These are phyloP conservation scores for Ochetophila trinervis DNA, from an alignment of 306 rosid species.

Conservation along the genomic window DNA sequence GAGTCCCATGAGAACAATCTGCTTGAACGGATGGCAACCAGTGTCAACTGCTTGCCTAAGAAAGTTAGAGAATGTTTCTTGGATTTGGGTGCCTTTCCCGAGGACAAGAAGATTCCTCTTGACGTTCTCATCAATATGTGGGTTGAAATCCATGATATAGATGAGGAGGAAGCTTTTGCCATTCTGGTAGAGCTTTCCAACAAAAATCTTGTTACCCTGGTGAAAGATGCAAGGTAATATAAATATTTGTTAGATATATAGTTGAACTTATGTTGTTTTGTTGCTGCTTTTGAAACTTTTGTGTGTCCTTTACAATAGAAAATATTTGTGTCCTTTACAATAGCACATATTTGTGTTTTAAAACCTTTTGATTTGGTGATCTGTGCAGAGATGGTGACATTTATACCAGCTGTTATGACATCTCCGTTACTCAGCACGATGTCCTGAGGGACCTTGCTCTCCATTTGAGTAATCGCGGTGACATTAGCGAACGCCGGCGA, in stretches of 20 bases:
- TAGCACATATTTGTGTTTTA: neutral
- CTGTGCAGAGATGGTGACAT: slow-evolving; percentile 56
- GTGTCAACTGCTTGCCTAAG: slow-evolving; percentile 45
- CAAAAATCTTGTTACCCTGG: slow-evolving; percentile 77
- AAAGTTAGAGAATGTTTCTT: slow-evolving; percentile 74
- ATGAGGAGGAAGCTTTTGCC: slow-evolving; percentile 67
- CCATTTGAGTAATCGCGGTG: slow-evolving; percentile 45
- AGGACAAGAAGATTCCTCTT: slow-evolving; percentile 82
- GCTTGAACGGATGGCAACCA: slow-evolving; percentile 65
- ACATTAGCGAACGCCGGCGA: slow-evolving; percentile 44
- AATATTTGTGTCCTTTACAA: neutral
- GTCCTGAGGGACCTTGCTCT: slow-evolving; percentile 81
- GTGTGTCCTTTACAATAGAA: neutral
- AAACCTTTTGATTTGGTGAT: slow-evolving; percentile 20
- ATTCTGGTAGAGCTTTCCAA: slow-evolving; percentile 75
- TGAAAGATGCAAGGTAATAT: slow-evolving; percentile 61
- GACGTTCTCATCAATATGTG: slow-evolving; percentile 78
- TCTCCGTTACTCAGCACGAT: slow-evolving; percentile 82
- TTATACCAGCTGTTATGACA: slow-evolving; percentile 70
- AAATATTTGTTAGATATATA: no score
- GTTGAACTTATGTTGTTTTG: neutral
- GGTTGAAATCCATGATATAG: slow-evolving; percentile 75
- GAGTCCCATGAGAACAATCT: slow-evolving; percentile 66
- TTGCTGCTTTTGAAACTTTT: neutral
- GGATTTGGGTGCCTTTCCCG: slow-evolving; percentile 81